Conservation (phyloP, 352 stramenopile genomes). For the Pythium sp. region DNA sequence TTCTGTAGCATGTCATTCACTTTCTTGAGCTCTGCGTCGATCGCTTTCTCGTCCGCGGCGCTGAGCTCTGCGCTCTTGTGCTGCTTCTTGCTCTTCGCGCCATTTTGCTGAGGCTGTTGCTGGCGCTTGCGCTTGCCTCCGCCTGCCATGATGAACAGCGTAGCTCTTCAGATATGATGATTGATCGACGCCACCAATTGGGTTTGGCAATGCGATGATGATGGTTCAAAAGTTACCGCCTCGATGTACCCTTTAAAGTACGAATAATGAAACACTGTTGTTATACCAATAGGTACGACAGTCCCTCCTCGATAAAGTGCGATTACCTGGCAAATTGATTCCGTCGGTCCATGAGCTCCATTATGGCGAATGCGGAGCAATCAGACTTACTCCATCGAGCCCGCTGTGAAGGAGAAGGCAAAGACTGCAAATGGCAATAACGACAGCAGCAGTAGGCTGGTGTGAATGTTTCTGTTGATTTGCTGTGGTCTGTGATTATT, state of each 20-base stretch:
- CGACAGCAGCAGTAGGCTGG: background rate
- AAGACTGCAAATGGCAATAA: background rate
- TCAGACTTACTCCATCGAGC: background rate
- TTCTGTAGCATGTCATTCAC: slow-evolving; percentile 62
- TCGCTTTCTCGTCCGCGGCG: slow-evolving; percentile 9
- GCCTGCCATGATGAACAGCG: background rate
- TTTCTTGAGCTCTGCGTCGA: slow-evolving; percentile 37
- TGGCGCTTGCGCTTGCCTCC: slow-evolving; percentile 19
- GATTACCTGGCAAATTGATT: background rate
- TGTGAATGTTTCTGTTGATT: background rate
- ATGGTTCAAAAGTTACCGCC: slow-evolving; percentile 3
- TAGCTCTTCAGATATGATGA: background rate
- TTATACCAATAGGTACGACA: background rate
- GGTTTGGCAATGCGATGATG: background rate
- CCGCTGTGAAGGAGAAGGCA: background rate
- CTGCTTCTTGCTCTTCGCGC: slow-evolving; percentile 12
- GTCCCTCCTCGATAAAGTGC: background rate
- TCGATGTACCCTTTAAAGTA: background rate
- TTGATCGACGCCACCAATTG: slow-evolving; percentile 10
- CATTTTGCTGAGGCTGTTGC: background rate
- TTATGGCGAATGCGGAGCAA: background rate
- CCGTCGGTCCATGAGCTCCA: background rate
- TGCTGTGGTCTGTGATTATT: background rate
- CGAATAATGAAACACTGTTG: background rate
- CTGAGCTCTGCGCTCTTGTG: slow-evolving; percentile 3